Evolutionary conservation across 768 basidiomycete genomes (phyloP), one percentile per base, ranked within the genome.

Genomic region (Lyophyllum semitale): DNA sequence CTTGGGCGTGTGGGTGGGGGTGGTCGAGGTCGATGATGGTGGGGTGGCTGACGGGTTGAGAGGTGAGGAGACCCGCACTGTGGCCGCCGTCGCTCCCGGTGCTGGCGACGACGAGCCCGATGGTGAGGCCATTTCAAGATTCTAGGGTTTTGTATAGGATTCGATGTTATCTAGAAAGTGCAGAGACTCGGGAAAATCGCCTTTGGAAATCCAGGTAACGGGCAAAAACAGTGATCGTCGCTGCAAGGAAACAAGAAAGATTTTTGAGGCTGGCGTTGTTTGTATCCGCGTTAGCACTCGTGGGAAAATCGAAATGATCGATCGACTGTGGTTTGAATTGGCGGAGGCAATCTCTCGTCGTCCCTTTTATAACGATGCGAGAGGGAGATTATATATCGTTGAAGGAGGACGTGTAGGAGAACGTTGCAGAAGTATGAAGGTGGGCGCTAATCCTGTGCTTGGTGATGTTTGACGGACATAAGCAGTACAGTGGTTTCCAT

Each of bases 21-120:
- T 33, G 29, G 23, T 51, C 8, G 40, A 43, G 6, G 30, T 15
- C n/a, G 15, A 45, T 13, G 9, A 51, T 1, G 40, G 32, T 12
- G 17, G 46, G 9, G 45, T 38, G 25, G 20, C 15, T 3, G 48
- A 49, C 29, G 53, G 57, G 18, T 45, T 50, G 40, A 54, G 53
- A 3, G 52, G 53, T 1, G 58, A 55, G 1, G 58, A 45, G 22
- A 50, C 18, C 1, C 27, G 44, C 26, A 44, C 7, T 11, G 25
- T 44, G 22, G 44, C 17, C 9, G 26, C 17, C n/a, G 44, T 29
- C 26, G 13, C 26, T 15, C 41, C 41, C 41, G 22, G 17, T 27
- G 44, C 17, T 22, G 44, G 26, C 44, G 44, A 27, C 25, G 44
- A n/a, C 13, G 41, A 17, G 1, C 22, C 17, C 27, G 20, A 9